These are phyloP conservation scores for Forsythia suspensa DNA, from an alignment of 257 asterid genomes.

Conservation along the genomic window DNA sequence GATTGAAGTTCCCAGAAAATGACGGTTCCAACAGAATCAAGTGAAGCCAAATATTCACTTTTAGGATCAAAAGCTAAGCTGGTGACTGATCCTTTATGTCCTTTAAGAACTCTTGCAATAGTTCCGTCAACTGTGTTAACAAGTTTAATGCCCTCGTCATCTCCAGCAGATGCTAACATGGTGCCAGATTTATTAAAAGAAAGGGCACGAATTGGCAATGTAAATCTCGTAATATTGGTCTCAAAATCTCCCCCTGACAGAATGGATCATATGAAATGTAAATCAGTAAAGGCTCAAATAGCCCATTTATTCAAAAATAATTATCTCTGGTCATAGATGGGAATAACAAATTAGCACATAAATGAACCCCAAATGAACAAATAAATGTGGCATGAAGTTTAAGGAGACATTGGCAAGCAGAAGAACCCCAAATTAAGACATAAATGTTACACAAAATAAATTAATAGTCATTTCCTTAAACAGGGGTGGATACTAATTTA, in stretches of 20 bases:
- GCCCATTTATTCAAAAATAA: not conserved
- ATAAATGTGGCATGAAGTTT: not conserved
- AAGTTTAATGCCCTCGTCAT: conserved; percentile 93
- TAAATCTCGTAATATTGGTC: conserved; percentile 90
- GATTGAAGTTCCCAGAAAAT: conserved; percentile 91
- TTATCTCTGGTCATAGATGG: not conserved
- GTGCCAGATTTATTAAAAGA: conserved; percentile 90
- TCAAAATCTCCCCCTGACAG: conserved; percentile 87
- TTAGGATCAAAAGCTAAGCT: conserved; percentile 96
- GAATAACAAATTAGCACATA: not conserved
- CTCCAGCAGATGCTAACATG: conserved; percentile 96
- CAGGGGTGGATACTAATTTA: not conserved
- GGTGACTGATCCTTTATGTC: conserved; percentile 85
- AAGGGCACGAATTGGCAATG: conserved; percentile 81
- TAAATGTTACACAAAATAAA: not conserved
- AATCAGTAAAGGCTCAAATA: conserved; percentile 7
- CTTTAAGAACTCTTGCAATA: conserved; percentile 89
- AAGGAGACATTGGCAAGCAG: not conserved
- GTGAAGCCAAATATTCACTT: conserved; percentile 82
- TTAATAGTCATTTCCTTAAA: not conserved
- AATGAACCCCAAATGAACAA: not conserved
- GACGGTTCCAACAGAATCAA: conserved; percentile 85
- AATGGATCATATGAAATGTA: not conserved
- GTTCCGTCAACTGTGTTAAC: conserved; percentile 91
- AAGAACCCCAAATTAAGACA: not conserved